Base-by-base conservation (phyloP, 2,329 filamentous ascomycete genomes). In the Aspergillus arachidicola region DNA sequence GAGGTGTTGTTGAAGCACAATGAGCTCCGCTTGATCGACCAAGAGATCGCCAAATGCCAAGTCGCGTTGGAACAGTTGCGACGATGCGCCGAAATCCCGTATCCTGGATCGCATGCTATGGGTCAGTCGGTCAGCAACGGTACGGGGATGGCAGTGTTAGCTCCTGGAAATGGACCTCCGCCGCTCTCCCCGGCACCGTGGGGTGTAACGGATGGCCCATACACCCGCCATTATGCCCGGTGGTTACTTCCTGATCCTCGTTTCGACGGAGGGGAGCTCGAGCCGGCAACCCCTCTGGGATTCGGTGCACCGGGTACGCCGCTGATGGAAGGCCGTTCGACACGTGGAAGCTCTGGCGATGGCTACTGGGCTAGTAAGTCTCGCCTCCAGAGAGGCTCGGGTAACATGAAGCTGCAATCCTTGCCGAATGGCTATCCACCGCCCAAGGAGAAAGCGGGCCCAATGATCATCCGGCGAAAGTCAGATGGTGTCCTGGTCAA, bases 1-100 rank as follows among this genome's bases (percentile, higher is more conserved):
- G 94, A 97, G 81, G 94, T 98, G 59, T 82, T 98, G 67, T 82
- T 96, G 76, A 98, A 97, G 83, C 95, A 99, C 79, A 89, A 95
- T 73, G 95, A 99, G 81, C 82, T 98, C 64, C 92, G 94, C 62
- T 84, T 97, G 69, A 97, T 98, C 77, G 93, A 98, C 75, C 93
- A 97, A 79, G 95, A 98, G 81, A 86, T 98, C 68, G 94, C 93
- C 68, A 98, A 97, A 82, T 97, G 94, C 75, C 94, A 98, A 81
- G 83, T 94, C 67, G 93, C 94, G 12, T 85, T 98, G 69, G 95
- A 99, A 80, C 95, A 98, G 80, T 83, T 99, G 66, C 91, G 95
- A 71, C 89, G 95, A 64, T 97, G 94, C 80, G 90, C 95, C 75
- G 84, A 98, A 69, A 94, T 97, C 70, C 94, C 94, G 5, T 98